Evolutionary conservation across 495 filamentous ascomycete species (phyloP).

Genomic region (Annulohypoxylon bovei): DNA sequence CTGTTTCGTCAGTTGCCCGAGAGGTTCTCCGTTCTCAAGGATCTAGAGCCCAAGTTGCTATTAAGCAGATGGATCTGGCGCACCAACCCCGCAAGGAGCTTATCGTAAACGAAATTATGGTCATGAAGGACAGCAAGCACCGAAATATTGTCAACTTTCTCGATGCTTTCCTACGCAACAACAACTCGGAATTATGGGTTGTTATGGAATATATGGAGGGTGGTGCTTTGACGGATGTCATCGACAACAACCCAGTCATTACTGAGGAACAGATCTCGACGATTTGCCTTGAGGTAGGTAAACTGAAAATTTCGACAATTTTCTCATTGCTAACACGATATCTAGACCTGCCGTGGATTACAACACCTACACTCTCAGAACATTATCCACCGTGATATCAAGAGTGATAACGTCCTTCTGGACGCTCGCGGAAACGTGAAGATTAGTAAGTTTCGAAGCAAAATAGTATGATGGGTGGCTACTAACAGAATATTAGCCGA

Average conservation of each 20-base stretch:
- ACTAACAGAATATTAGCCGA: slow-evolving; percentile 71
- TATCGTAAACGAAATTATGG: slow-evolving; percentile 99
- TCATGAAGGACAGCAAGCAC: slow-evolving; percentile 99
- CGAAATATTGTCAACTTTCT: slow-evolving; percentile 99
- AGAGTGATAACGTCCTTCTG: slow-evolving; percentile 96
- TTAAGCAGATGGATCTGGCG: slow-evolving; percentile 99
- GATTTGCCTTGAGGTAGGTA: slow-evolving; percentile 88
- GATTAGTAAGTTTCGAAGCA: slow-evolving; percentile 75
- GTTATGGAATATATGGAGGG: slow-evolving; percentile 99
- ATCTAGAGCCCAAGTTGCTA: slow-evolving; percentile 84
- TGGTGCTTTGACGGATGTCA: slow-evolving; percentile 96
- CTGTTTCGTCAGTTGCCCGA: slow-evolving; percentile 70
- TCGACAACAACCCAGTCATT: slow-evolving; percentile 93
- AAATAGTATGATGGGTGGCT: background rate
- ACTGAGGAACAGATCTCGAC: slow-evolving; percentile 97
- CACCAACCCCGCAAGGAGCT: slow-evolving; percentile 98
- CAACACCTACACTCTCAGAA: slow-evolving; percentile 93
- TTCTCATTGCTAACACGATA: slow-evolving; percentile 48
- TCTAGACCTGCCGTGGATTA: slow-evolving; percentile 91
- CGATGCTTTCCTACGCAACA: slow-evolving; percentile 94
- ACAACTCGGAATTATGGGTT: slow-evolving; percentile 93
- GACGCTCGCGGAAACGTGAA: slow-evolving; percentile 96
- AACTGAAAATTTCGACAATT: slow-evolving; percentile 24
- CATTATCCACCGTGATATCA: slow-evolving; percentile 99
- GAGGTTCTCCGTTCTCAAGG: slow-evolving; percentile 75